Percentiles rank a stretch among this genome's conserved stretches.
phyloP scores from a whole-genome alignment of 306 rosid species.

The Quercus engelmannii region DNA sequence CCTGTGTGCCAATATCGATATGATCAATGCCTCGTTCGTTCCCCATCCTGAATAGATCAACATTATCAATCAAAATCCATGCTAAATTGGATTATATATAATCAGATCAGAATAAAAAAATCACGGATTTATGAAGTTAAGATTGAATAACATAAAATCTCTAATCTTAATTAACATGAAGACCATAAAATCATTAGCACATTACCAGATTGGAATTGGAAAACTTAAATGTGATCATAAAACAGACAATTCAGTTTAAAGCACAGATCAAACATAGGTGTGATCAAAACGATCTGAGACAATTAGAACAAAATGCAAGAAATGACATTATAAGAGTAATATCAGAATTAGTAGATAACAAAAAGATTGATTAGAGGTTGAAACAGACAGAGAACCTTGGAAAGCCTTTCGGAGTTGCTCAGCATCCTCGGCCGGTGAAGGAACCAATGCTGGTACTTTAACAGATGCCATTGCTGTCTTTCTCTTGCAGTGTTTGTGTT shows the following conservation, averaged over 20 bases:
- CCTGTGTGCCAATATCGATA: slow-evolving; percentile 59
- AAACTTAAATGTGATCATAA: background rate
- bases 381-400: slow-evolving; percentile 37
- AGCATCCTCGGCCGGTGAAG: slow-evolving; percentile 69
- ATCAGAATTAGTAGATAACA: background rate
- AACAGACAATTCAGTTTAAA: background rate
- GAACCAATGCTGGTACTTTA: slow-evolving; percentile 56
- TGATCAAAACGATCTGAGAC: background rate
- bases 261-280: background rate
- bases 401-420: slow-evolving; percentile 82
- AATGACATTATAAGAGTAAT: background rate
- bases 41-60: slow-evolving; percentile 47
- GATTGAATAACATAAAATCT: too few species aligned
- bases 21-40: slow-evolving; percentile 48
- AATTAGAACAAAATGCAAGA: background rate
- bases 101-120: too few species aligned
- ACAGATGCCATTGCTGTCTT: slow-evolving; percentile 54
- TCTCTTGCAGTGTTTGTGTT: slow-evolving; percentile 12
- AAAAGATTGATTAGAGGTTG: background rate
- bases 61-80: background rate
- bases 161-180: too few species aligned
- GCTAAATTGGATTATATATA: too few species aligned
- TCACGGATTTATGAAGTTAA: too few species aligned
- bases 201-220: background rate
- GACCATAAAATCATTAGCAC: background rate